Evolutionary conservation across 139 green algal genomes (phyloP), one percentile per base, ranked within the genome.

Genomic region (Edaphochlamys debaryana): DNA sequence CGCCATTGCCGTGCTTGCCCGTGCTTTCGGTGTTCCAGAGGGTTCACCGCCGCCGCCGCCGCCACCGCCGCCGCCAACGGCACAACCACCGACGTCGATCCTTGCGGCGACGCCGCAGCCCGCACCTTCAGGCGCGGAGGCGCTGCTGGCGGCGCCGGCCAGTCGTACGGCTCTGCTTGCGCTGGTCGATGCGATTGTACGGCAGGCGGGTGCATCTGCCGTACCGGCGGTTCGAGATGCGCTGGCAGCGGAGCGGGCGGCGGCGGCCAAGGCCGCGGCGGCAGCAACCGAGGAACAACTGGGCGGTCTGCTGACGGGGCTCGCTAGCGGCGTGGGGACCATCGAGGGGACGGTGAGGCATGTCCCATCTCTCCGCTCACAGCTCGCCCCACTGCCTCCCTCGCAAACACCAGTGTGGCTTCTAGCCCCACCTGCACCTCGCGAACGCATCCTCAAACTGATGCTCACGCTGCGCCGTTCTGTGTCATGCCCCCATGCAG

Each of bases 171-270:
- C 70, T 40, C 60, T 80, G 25, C 4, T 80, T 13, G 60, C 56
- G 38, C 58, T 80, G 38, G 74, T 58, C 29, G 74, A 80, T 30
- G 58, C 58, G 38, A 58, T 80, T 9, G 58, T 80, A 4, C 52
- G 72, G 54, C 54, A 25, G 5, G 54, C 40, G 72, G 72, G 72
- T 6, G 23, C 56, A 3, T 9, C 0, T 19, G 54, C 20, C 4
- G 72, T 80, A 58, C 74, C 58, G 17, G 58, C 74, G 17, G 58
- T 70, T 17, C 32, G 48, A n/a, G 74, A 70, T 17, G 32, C 67
- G 40, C 29, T 80, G 40, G 30, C 56, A 37, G 32, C 9, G 27
- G 25, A 54, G 23, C 17, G 36, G 17, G 58, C 58, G 5, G 58
- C 58, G 27, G 34, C 13, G 17, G 29, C 25, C 13, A n/a, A 3